Evolutionary conservation across 306 rosid species (phyloP).

Genomic region (Sicyos baderoa): DNA sequence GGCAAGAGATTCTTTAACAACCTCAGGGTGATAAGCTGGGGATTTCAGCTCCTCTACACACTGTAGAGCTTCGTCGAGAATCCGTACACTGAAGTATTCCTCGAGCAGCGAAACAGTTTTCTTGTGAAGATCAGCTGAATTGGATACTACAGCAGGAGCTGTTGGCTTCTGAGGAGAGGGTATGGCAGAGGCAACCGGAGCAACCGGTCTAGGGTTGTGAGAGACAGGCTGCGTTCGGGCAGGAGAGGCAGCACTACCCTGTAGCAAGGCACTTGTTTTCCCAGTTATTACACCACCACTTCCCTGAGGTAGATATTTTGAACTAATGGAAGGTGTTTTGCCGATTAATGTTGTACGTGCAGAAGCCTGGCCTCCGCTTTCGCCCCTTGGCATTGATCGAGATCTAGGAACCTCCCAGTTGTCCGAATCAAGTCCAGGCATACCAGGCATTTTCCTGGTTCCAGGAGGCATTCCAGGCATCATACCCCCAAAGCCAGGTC

Average conservation of each 20-base stretch:
- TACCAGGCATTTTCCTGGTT: slow-evolving; percentile 31
- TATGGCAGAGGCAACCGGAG: slow-evolving; percentile 11
- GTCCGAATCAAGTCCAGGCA: slow-evolving; percentile 32
- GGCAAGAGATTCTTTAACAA: slow-evolving; percentile 31
- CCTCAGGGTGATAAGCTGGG: slow-evolving; percentile 30
- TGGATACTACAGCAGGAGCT: slow-evolving; percentile 15
- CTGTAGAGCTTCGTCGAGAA: slow-evolving; percentile 35
- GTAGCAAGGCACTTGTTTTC: slow-evolving; percentile 35
- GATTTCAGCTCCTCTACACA: slow-evolving; percentile 39
- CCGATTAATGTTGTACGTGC: slow-evolving; percentile 22
- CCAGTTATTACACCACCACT: slow-evolving; percentile 30
- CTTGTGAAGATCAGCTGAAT: slow-evolving; percentile 20
- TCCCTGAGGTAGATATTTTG: slow-evolving; percentile 36
- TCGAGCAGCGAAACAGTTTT: slow-evolving; percentile 35
- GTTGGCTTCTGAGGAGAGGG: slow-evolving; percentile 20
- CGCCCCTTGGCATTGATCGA: slow-evolving; percentile 25
- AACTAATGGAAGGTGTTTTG: slow-evolving; percentile 28
- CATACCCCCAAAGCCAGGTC: slow-evolving; percentile 29
- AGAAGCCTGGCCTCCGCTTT: neutral
- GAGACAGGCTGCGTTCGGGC: slow-evolving; percentile 16
- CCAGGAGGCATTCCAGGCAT: slow-evolving; percentile 40
- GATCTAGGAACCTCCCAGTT: slow-evolving; percentile 33
- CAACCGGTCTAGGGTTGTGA: slow-evolving; percentile 20
- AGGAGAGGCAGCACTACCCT: slow-evolving; percentile 25
- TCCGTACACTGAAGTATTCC: slow-evolving; percentile 37